Percentiles rank a stretch among this genome's conserved stretches.
Evolutionary conservation across 805 yeast species (phyloP).

Genomic region (Kodamaea kaohsiungensis): DNA sequence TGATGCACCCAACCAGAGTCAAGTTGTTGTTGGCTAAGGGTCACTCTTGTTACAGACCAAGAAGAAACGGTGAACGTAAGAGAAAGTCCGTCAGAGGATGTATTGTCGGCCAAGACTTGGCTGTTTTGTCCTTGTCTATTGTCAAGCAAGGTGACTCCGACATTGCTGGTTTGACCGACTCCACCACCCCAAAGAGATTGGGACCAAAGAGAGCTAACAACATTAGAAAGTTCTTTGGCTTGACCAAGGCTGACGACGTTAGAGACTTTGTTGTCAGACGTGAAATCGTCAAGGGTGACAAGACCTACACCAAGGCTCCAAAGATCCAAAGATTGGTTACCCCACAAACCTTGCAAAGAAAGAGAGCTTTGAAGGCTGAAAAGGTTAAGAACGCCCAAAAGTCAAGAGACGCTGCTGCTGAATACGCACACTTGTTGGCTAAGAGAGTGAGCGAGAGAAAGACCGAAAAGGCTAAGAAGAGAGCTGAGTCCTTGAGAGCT

Average conservation of each 20-base stretch:
- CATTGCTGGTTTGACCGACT: slow-evolving; percentile 93
- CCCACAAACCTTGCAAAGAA: slow-evolving; percentile 98
- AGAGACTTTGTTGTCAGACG: slow-evolving; percentile 90
- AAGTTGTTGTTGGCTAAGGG: slow-evolving; percentile 91
- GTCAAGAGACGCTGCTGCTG: slow-evolving; percentile 99
- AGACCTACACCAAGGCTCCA: slow-evolving; percentile 99
- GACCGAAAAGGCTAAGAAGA: slow-evolving; percentile 99
- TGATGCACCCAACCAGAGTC: slow-evolving; percentile 99
- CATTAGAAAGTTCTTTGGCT: slow-evolving; percentile 99
- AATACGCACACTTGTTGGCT: slow-evolving; percentile 98
- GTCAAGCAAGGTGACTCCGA: slow-evolving; percentile 97
- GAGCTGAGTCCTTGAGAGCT: slow-evolving; percentile 98
- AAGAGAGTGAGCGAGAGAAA: slow-evolving; percentile 97
- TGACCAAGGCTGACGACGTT: slow-evolving; percentile 90
- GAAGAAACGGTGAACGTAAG: slow-evolving; percentile 99
- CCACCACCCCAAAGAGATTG: slow-evolving; percentile 96
- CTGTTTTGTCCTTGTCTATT: slow-evolving; percentile 90
- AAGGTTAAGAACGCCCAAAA: slow-evolving; percentile 97
- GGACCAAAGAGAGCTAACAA: slow-evolving; percentile 99
- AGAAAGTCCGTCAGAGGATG: slow-evolving; percentile 99
- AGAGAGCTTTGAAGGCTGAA: slow-evolving; percentile 92
- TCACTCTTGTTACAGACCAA: slow-evolving; percentile 99
- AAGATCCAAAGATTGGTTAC: slow-evolving; percentile 99
- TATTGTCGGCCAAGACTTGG: slow-evolving; percentile 95
- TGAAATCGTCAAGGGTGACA: slow-evolving; percentile 97